Conservation (phyloP, 1,284 basidiomycete species). For the Apiotrichum domesticum region DNA sequence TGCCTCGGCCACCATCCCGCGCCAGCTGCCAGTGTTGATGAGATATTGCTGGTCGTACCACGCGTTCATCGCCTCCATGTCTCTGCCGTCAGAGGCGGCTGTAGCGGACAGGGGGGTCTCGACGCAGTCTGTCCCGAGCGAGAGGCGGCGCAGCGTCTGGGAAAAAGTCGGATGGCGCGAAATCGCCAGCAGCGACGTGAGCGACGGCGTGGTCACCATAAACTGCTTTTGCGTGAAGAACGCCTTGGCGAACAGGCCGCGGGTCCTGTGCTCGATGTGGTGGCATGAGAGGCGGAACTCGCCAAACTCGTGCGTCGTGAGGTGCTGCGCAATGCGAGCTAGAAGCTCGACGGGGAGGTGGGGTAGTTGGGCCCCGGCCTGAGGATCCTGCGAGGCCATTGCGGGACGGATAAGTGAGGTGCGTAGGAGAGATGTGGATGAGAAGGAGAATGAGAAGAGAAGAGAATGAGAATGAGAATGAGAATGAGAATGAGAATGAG, state of each 20-base stretch:
- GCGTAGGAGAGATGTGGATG: too few species aligned
- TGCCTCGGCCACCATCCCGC: slow-evolving; percentile 1
- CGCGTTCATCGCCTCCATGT: too few species aligned
- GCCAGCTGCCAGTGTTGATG: not conserved
- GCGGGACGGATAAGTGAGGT: not conserved
- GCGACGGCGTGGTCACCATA: slow-evolving; percentile 8
- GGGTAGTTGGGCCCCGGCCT: not conserved
- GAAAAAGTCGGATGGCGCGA: not conserved
- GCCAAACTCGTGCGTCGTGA: slow-evolving; percentile 6
- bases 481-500: too few species aligned
- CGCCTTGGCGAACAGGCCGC: slow-evolving; percentile 5
- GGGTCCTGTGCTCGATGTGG: slow-evolving; percentile 7
- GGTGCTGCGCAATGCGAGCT: slow-evolving; percentile 3
- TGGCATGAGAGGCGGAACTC: slow-evolving; percentile 10
- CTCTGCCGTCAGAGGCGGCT: not conserved
- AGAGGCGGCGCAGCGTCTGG: slow-evolving; percentile 7
- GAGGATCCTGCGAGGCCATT: not conserved
- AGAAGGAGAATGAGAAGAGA: too few species aligned
- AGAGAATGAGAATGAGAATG: too few species aligned
- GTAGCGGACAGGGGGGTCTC: not conserved
- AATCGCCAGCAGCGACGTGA: slow-evolving; percentile 11
- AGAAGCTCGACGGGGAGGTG: slow-evolving; percentile 13
- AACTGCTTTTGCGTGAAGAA: slow-evolving; percentile 18
- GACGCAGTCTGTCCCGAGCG: slow-evolving; percentile 4
- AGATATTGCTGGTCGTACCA: slow-evolving; percentile 6